Percentiles rank a stretch among this genome's conserved stretches.
Evolutionary conservation across 2,329 filamentous ascomycete genomes (phyloP).

Genomic region (Colletotrichum melonis): DNA sequence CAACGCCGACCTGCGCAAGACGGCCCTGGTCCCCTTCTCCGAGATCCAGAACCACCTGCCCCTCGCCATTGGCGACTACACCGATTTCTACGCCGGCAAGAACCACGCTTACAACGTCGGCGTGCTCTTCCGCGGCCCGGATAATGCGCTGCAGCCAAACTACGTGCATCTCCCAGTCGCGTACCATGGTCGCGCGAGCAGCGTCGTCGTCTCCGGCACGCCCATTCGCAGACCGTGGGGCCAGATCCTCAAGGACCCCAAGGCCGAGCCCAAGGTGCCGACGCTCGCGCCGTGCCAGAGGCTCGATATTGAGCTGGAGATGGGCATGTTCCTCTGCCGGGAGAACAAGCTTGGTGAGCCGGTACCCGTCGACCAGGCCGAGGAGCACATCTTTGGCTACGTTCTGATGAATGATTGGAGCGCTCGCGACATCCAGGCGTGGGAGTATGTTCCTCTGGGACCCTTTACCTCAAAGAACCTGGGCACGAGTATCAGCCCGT

Average conservation of each 20-base stretch:
- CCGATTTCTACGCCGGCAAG: slow-evolving; percentile 84
- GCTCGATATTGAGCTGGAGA: slow-evolving; percentile 82
- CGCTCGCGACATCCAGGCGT: slow-evolving; percentile 69
- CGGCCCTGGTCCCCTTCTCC: slow-evolving; percentile 43
- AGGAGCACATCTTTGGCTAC: slow-evolving; percentile 78
- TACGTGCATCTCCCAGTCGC: slow-evolving; percentile 85
- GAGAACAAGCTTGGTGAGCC: slow-evolving; percentile 75
- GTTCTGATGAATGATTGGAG: slow-evolving; percentile 75
- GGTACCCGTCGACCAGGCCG: slow-evolving; percentile 73
- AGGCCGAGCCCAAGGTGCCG: slow-evolving; percentile 62
- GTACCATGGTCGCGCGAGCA: slow-evolving; percentile 83
- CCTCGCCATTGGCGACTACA: slow-evolving; percentile 84
- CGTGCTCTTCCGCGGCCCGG: slow-evolving; percentile 77
- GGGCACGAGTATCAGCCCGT: slow-evolving; percentile 69
- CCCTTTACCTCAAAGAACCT: slow-evolving; percentile 73
- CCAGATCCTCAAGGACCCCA: slow-evolving; percentile 69
- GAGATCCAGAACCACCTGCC: slow-evolving; percentile 77
- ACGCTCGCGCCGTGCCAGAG: slow-evolving; percentile 69
- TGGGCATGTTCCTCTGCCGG: slow-evolving; percentile 79
- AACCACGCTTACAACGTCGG: slow-evolving; percentile 81
- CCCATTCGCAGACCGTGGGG: slow-evolving; percentile 78
- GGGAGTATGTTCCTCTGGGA: slow-evolving; percentile 71
- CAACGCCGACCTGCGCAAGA: slow-evolving; percentile 45
- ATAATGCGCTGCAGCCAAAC: slow-evolving; percentile 82
- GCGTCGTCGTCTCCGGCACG: slow-evolving; percentile 80